Conservation (phyloP, 2,329 filamentous ascomycete species). For the Penicillium sp. region DNA sequence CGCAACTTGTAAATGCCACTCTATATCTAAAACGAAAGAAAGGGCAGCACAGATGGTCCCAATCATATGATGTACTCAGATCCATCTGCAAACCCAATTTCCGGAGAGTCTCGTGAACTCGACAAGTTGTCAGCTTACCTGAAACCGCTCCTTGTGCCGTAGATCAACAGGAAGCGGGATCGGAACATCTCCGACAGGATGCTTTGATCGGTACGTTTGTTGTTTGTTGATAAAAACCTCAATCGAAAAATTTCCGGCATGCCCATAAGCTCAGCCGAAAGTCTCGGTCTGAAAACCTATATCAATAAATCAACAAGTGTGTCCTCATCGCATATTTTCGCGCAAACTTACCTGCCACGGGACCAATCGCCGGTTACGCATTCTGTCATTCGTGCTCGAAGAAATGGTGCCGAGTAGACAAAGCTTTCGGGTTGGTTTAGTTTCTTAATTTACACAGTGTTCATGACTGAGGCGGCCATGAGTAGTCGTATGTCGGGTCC, state of each 20-base stretch:
- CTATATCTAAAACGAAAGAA: not conserved
- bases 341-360: not conserved
- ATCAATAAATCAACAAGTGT: not conserved
- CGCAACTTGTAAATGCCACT: not conserved
- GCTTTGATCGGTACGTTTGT: not conserved
- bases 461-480: constrained; percentile 18
- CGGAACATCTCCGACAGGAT: not conserved
- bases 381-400: not conserved
- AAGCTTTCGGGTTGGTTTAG: too few species aligned
- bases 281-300: not conserved
- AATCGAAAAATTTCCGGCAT: not conserved
- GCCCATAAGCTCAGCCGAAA: too few species aligned
- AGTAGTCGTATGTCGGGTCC: constrained; percentile 16
- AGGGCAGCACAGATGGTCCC: not conserved
- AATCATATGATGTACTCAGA: not conserved
- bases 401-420: not conserved
- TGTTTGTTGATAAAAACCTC: not conserved
- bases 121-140: not conserved
- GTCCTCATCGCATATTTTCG: not conserved
- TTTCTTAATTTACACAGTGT: too few species aligned
- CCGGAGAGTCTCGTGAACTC: too few species aligned
- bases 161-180: not conserved
- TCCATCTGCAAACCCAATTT: not conserved
- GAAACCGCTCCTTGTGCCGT: not conserved
- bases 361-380: not conserved